These are phyloP conservation scores for Fomitiporia mediterranea DNA, from an alignment of 1,284 basidiomycete species.

Conservation along the genomic window DNA sequence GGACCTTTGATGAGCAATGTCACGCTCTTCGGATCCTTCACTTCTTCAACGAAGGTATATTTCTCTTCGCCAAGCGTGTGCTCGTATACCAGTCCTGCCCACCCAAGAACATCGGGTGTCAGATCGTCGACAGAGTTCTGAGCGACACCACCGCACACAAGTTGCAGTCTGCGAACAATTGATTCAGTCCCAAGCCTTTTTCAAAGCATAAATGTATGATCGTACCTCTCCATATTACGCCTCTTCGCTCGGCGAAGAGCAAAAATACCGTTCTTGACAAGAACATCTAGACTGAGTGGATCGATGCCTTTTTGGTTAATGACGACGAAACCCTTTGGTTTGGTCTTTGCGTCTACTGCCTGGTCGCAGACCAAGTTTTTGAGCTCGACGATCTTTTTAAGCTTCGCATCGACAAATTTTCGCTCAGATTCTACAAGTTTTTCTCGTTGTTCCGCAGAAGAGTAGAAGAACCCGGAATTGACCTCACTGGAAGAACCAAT, in stretches of 20 bases:
- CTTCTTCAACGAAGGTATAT: slow-evolving; percentile 97
- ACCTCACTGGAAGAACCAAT: slow-evolving; percentile 74
- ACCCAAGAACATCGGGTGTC: slow-evolving; percentile 86
- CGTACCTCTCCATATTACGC: slow-evolving; percentile 93
- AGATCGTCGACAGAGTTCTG: slow-evolving; percentile 99
- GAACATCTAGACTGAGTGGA: slow-evolving; percentile 92
- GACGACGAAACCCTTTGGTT: slow-evolving; percentile 86
- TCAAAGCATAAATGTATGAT: slow-evolving; percentile 20
- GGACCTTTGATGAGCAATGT: slow-evolving; percentile 98
- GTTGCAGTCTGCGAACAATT: slow-evolving; percentile 63
- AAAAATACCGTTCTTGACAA: slow-evolving; percentile 96
- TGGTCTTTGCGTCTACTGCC: slow-evolving; percentile 74
- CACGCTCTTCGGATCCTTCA: slow-evolving; percentile 94
- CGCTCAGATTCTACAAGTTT: slow-evolving; percentile 98
- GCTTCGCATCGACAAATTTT: slow-evolving; percentile 89
- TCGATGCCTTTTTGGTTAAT: slow-evolving; percentile 99
- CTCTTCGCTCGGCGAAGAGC: slow-evolving; percentile 94
- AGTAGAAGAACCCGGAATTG: slow-evolving; percentile 99
- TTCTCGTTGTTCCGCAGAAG: slow-evolving; percentile 96
- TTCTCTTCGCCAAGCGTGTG: slow-evolving; percentile 99
- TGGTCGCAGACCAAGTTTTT: slow-evolving; percentile 97
- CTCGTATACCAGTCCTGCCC: slow-evolving; percentile 98
- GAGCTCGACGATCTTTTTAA: slow-evolving; percentile 95
- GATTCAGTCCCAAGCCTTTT: slow-evolving; percentile 22
- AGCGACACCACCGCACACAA: slow-evolving; percentile 91